Conservation (phyloP, 2,329 filamentous ascomycete genomes). For the Fusarium sp. region DNA sequence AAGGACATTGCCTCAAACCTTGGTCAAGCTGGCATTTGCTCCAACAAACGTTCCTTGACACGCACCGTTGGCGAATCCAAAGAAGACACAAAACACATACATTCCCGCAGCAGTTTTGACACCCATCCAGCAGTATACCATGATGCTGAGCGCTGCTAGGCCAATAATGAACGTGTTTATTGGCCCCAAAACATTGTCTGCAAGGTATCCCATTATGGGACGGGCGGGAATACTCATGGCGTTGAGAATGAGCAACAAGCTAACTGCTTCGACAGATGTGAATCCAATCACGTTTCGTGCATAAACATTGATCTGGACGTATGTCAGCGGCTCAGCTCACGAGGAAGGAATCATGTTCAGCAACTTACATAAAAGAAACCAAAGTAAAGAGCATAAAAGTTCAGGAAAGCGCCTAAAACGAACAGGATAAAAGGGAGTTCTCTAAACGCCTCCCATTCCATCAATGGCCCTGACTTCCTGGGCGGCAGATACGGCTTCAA, state of each 20-base stretch:
- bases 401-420: conserved; percentile 60
- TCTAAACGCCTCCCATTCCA: conserved; percentile 67
- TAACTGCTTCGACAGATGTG: conserved; percentile 62
- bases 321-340: conserved; percentile 10
- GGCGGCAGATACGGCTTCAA: conserved; percentile 60
- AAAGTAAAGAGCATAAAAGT: conserved; percentile 55
- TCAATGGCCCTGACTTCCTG: conserved; percentile 60
- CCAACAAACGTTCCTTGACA: conserved; percentile 50
- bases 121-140: conserved; percentile 49
- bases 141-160: conserved; percentile 44
- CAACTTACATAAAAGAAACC: conserved; percentile 57
- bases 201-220: conserved; percentile 67
- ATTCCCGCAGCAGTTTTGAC: conserved; percentile 44
- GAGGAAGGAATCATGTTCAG: conserved; percentile 46
- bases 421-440: conserved; percentile 67
- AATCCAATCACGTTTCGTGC: conserved; percentile 53
- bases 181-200: conserved; percentile 64
- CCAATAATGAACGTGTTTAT: conserved; percentile 57
- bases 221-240: conserved; percentile 69
- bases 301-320: conserved; percentile 56
- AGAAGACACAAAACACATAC: conserved; percentile 48
- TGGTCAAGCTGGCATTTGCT: conserved; percentile 54
- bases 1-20: conserved; percentile 1
- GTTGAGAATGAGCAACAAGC: conserved; percentile 73
- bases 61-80: conserved; percentile 45